phyloP scores from a whole-genome alignment of 1,284 basidiomycete genomes.

The Lentinula novae-zelandiae region DNA sequence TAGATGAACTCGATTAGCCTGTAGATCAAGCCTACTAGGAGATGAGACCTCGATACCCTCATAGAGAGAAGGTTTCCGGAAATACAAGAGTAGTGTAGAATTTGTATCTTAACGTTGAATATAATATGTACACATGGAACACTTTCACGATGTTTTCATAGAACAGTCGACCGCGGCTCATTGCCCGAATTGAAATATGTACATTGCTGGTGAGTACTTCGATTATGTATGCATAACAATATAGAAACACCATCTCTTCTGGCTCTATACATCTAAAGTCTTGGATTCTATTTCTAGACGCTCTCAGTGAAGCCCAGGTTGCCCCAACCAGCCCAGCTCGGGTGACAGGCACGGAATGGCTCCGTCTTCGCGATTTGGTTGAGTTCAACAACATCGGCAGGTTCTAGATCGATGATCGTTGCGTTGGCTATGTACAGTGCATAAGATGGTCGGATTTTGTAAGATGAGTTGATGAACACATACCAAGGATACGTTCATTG shows the following conservation, averaged over 20 bases:
- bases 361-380: constrained; percentile 51
- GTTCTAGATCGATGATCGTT: constrained; percentile 51
- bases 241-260: neutral
- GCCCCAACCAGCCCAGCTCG: constrained; percentile 62
- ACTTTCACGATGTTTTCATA: no score
- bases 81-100: no score
- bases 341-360: constrained; percentile 61
- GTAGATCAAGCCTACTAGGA: no score
- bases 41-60: no score
- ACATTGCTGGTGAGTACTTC: no score
- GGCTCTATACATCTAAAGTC: neutral
- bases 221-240: no score
- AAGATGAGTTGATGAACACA: constrained; percentile 18
- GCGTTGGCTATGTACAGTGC: constrained; percentile 37
- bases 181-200: no score
- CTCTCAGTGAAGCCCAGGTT: constrained; percentile 56
- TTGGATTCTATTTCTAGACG: neutral
- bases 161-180: no score
- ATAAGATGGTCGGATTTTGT: neutral
- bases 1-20: no score
- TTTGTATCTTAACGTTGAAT: no score
- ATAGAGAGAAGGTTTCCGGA: no score
- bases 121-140: no score
- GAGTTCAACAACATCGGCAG: constrained; percentile 55
- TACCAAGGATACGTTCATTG: constrained; percentile 50